Conservation (phyloP, 129 eudicot species). For the Flaveria ramosissima region DNA sequence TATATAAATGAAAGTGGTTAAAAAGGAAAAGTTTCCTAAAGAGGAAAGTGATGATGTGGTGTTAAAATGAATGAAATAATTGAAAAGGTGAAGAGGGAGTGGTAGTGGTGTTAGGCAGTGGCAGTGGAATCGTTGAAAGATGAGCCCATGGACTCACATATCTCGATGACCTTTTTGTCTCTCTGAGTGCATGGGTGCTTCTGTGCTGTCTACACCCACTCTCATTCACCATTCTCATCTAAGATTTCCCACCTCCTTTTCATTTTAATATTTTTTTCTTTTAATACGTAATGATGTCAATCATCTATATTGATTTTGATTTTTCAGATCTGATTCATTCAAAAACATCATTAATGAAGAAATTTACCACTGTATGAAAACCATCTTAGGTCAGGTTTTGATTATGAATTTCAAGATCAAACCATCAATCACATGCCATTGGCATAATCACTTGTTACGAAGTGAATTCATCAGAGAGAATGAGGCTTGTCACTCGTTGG, state of each 20-base stretch:
- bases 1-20: not conserved
- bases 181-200: constrained; percentile 26
- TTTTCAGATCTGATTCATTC: too few species aligned
- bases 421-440: too few species aligned
- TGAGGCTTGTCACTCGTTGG: too few species aligned
- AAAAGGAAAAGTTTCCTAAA: constrained; percentile 32
- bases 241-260: constrained; percentile 14
- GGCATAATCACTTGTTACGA: too few species aligned
- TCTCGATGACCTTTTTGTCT: not conserved
- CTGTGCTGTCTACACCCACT: not conserved
- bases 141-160: constrained; percentile 31
- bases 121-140: constrained; percentile 30
- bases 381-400: too few species aligned
- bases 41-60: constrained; percentile 20
- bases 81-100: not conserved
- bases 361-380: too few species aligned
- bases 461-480: too few species aligned
- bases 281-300: too few species aligned
- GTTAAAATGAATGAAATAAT: not conserved
- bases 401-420: too few species aligned
- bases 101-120: constrained; percentile 21
- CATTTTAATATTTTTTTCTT: not conserved
- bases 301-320: too few species aligned
- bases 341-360: too few species aligned
- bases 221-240: constrained; percentile 24